Conservation (phyloP, 2,329 filamentous ascomycete genomes). For the Fusarium tricinctum region DNA sequence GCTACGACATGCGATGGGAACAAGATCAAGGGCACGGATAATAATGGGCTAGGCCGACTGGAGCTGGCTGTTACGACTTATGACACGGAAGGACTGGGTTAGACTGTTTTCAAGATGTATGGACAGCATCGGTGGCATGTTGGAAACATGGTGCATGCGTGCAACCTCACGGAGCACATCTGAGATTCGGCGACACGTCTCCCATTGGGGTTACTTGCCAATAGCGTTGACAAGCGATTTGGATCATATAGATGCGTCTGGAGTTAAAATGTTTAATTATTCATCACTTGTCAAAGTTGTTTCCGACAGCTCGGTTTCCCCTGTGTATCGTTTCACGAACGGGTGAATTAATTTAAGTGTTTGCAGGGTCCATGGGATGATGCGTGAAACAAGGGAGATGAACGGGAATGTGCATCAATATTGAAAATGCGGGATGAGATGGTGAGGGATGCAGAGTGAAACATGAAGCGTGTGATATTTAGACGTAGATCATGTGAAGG, state of each 20-base stretch:
- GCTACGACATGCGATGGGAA: background rate
- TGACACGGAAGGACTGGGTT: conserved; percentile 40
- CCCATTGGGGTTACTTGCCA: conserved; percentile 18
- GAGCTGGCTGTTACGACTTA: conserved; percentile 44
- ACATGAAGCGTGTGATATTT: conserved; percentile 27
- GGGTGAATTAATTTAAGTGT: conserved; percentile 4
- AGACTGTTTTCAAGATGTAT: conserved; percentile 31
- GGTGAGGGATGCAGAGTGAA: conserved; percentile 35
- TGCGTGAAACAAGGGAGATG: conserved; percentile 37
- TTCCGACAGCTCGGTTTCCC: background rate
- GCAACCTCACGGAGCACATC: conserved; percentile 43
- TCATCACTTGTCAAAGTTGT: background rate
- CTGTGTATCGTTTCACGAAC: conserved; percentile 11
- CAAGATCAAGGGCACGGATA: background rate
- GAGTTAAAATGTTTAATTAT: conserved; percentile 27
- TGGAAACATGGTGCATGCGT: conserved; percentile 41
- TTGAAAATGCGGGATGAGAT: conserved; percentile 40
- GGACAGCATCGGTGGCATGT: conserved; percentile 36
- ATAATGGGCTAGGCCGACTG: conserved; percentile 25
- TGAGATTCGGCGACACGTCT: conserved; percentile 34
- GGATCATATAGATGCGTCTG: conserved; percentile 36
- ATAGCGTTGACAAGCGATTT: conserved; percentile 41
- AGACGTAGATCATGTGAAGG: conserved; percentile 31
- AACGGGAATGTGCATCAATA: conserved; percentile 25
- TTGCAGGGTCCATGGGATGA: conserved; percentile 27